These are phyloP conservation scores for Abrus pulchellus DNA, from an alignment of 306 rosid species.

Conservation along the genomic window DNA sequence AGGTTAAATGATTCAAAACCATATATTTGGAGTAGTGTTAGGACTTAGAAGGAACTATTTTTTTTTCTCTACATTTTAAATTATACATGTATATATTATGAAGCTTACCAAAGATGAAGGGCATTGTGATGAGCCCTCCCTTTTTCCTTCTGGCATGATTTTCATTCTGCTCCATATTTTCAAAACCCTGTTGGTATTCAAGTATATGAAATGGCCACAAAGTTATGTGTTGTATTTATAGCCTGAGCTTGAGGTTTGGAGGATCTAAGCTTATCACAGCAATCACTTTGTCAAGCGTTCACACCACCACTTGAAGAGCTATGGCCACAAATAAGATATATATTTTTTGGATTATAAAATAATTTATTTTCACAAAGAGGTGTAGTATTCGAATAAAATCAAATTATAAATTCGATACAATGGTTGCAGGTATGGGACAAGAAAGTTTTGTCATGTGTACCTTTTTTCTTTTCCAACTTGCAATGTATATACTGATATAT, in stretches of 20 bases:
- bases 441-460: conserved; percentile 4
- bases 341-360: neutral
- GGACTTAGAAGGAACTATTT: too few relatives aligned
- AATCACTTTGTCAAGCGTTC: conserved; percentile 33
- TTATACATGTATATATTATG: neutral
- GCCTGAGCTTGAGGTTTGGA: conserved; percentile 38
- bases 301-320: conserved; percentile 44
- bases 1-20: neutral
- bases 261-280: conserved; percentile 1
- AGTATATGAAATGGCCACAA: conserved; percentile 29
- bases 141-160: conserved; percentile 56
- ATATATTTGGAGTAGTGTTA: neutral
- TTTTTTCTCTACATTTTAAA: neutral
- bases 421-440: conserved; percentile 12
- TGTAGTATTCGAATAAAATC: neutral
- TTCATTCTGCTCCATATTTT: conserved; percentile 57
- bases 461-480: neutral
- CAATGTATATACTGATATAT: neutral
- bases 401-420: neutral
- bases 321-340: conserved; percentile 26
- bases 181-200: conserved; percentile 23
- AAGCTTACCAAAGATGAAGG: conserved; percentile 89
- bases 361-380: neutral
- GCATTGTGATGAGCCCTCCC: conserved; percentile 93
- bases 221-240: conserved; percentile 64